Evolutionary conservation across 2,329 filamentous ascomycete genomes (phyloP).

Genomic region (Venturia carpophila): DNA sequence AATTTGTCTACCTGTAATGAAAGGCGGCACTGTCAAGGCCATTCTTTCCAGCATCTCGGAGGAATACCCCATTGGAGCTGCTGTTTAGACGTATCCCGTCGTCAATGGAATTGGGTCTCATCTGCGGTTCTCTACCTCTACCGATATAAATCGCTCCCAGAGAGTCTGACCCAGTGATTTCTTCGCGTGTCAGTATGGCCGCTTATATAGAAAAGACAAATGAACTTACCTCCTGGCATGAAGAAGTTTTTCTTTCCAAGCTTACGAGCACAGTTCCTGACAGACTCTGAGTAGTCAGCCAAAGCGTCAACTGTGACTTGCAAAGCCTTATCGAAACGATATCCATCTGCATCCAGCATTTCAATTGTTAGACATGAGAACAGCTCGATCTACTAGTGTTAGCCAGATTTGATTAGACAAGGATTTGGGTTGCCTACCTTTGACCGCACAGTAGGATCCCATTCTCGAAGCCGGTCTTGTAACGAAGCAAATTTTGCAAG

Average conservation of each 20-base stretch:
- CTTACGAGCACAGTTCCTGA: constrained; percentile 31
- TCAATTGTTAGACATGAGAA: constrained; percentile 55
- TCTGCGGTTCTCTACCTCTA: constrained; percentile 46
- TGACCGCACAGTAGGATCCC: constrained; percentile 46
- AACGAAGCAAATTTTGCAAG: constrained; percentile 57
- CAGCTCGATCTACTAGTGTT: constrained; percentile 43
- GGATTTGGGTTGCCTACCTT: not conserved
- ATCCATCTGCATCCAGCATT: constrained; percentile 55
- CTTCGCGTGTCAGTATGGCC: constrained; percentile 23
- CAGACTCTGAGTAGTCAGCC: constrained; percentile 26
- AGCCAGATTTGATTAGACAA: not conserved
- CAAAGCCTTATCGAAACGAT: constrained; percentile 57
- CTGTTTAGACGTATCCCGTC: constrained; percentile 34
- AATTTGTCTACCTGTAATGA: constrained; percentile 40
- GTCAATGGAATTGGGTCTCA: constrained; percentile 36
- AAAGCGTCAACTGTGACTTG: constrained; percentile 54
- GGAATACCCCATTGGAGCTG: constrained; percentile 42
- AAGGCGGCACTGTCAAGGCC: constrained; percentile 53
- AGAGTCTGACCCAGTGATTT: constrained; percentile 55
- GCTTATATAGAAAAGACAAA: not conserved
- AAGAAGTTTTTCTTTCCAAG: constrained; percentile 56
- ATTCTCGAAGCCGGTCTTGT: constrained; percentile 57
- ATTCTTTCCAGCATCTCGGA: constrained; percentile 44
- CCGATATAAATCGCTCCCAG: constrained; percentile 53
- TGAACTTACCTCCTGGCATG: constrained; percentile 38